These are phyloP conservation scores for Pelargonium myrrhifolium DNA, from an alignment of 441 rosid genomes.

Conservation along the genomic window DNA sequence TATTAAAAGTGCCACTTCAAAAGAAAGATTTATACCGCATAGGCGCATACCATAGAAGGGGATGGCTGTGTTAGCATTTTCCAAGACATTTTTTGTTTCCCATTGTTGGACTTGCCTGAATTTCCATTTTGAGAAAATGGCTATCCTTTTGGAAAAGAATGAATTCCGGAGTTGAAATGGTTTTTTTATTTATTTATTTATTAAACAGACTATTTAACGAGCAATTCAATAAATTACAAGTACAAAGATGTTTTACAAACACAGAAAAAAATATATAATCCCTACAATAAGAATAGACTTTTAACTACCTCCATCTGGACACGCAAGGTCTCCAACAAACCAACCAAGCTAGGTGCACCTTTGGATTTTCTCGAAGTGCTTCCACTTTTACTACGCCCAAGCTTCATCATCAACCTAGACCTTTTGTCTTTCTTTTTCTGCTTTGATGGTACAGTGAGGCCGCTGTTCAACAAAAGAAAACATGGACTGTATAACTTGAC, in stretches of 20 bases:
- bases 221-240: too few relatives aligned
- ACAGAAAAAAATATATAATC: too few relatives aligned
- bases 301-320: constrained; percentile 86
- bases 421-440: constrained; percentile 84
- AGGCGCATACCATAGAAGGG: background rate
- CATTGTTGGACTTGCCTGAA: too few relatives aligned
- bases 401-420: constrained; percentile 86
- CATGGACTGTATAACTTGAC: constrained; percentile 1
- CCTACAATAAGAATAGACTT: too few relatives aligned
- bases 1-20: background rate
- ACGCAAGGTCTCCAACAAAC: constrained; percentile 84
- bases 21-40: background rate
- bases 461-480: constrained; percentile 36
- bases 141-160: too few relatives aligned
- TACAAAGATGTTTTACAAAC: background rate
- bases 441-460: constrained; percentile 85
- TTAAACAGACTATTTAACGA: too few relatives aligned
- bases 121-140: too few relatives aligned
- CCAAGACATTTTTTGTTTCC: too few relatives aligned
- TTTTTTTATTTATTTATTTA: too few relatives aligned
- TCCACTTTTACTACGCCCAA: constrained; percentile 81
- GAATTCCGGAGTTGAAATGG: too few relatives aligned
- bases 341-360: constrained; percentile 63
- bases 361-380: constrained; percentile 49
- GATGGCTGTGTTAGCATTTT: background rate